Conservation (phyloP, 2,329 filamentous ascomycete species). For the Cladophialophora bantiana region DNA sequence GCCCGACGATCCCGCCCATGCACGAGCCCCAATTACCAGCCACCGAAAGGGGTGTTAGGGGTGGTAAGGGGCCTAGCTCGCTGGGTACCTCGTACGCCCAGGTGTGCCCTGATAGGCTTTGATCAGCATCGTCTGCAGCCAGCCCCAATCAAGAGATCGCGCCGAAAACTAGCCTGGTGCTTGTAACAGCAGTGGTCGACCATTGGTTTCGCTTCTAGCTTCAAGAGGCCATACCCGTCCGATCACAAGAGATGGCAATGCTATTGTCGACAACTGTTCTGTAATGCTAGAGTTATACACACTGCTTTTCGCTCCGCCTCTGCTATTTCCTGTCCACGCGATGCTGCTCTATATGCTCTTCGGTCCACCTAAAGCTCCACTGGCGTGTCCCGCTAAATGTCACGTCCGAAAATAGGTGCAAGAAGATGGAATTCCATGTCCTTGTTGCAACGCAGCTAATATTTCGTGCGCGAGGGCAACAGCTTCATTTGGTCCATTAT, state of each 20-base stretch:
- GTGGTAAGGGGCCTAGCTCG: too few relatives aligned
- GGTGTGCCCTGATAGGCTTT: neutral
- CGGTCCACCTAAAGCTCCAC: neutral
- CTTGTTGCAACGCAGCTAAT: slow-evolving; percentile 21
- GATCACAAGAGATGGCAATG: neutral
- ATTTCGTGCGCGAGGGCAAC: slow-evolving; percentile 39
- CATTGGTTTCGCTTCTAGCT: neutral
- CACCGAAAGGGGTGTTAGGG: too few relatives aligned
- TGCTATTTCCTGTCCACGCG: neutral
- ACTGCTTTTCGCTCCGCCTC: neutral
- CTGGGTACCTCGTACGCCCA: too few relatives aligned
- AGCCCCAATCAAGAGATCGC: neutral
- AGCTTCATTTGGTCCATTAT: slow-evolving; percentile 41
- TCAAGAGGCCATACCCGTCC: neutral
- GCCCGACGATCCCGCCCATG: too few relatives aligned
- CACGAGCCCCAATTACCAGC: too few relatives aligned
- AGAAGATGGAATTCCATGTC: neutral
- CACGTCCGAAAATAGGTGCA: neutral
- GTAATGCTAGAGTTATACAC: neutral
- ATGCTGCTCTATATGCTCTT: neutral
- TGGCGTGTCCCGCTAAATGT: neutral
- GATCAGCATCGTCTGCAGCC: neutral
- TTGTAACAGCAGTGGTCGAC: neutral
- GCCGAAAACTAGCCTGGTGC: neutral
- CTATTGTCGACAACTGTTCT: neutral